Evolutionary conservation across 2,329 filamentous ascomycete genomes (phyloP).

Genomic region (Calonectria montana): DNA sequence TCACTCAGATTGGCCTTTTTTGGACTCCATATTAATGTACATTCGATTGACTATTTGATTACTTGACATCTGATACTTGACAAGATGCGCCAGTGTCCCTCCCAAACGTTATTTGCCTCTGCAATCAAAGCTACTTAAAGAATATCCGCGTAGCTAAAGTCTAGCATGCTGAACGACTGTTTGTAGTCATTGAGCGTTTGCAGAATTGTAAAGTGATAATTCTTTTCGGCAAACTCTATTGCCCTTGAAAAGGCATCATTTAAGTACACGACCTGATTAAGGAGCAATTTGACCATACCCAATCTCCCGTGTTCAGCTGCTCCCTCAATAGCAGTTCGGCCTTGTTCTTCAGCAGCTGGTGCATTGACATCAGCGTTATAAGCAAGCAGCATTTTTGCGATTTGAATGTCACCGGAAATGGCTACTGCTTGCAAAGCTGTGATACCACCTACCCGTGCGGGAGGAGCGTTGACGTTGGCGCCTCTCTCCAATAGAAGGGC

Average conservation of each 20-base stretch:
- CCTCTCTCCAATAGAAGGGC: background rate
- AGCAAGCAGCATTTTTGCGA: background rate
- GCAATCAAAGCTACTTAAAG: too few relatives aligned
- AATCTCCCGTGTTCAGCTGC: conserved; percentile 16
- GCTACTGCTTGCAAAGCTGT: conserved; percentile 10
- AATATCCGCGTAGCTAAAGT: too few relatives aligned
- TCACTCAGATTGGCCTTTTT: too few relatives aligned
- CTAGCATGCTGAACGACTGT: background rate
- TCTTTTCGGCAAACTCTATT: conserved; percentile 2
- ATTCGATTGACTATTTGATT: too few relatives aligned
- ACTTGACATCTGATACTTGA: too few relatives aligned
- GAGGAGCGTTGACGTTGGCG: background rate
- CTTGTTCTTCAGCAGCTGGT: background rate
- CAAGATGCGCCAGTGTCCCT: too few relatives aligned
- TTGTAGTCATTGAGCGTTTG: background rate
- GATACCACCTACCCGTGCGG: background rate
- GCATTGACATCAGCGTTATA: background rate
- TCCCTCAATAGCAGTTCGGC: conserved; percentile 6
- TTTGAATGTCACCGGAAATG: background rate
- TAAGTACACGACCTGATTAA: background rate
- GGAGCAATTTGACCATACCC: conserved; percentile 1
- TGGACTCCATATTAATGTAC: too few relatives aligned
- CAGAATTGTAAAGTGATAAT: background rate
- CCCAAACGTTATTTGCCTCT: too few relatives aligned
- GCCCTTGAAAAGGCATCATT: background rate